Evolutionary conservation across 805 yeast genomes (phyloP).

Genomic region (Nakazawaea peltata): DNA sequence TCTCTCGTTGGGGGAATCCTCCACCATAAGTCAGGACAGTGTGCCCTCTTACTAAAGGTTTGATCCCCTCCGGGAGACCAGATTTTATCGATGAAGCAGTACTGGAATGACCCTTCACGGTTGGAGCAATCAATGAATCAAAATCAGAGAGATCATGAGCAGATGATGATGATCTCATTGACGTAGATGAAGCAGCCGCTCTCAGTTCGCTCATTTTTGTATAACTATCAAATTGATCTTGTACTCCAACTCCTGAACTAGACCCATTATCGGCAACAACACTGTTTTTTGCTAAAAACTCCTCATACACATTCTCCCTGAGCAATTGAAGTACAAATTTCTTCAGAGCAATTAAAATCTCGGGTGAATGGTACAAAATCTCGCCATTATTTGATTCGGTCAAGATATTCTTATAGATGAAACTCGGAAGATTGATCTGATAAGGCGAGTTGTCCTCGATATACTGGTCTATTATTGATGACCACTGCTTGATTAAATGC

Average conservation of each 20-base stretch:
- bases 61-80: background rate
- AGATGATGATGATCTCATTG: too few species aligned
- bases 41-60: background rate
- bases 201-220: too few species aligned
- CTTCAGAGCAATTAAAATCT: slow-evolving; percentile 21
- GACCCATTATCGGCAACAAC: too few species aligned
- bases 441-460: slow-evolving; percentile 33
- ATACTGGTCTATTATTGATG: slow-evolving; percentile 28
- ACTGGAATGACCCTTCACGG: too few species aligned
- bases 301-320: slow-evolving; percentile 24
- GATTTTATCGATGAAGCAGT: too few species aligned
- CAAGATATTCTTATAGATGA: slow-evolving; percentile 23
- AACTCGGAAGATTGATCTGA: slow-evolving; percentile 41
- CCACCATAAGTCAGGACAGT: background rate
- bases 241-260: too few species aligned
- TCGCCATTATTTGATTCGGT: slow-evolving; percentile 16
- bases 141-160: too few species aligned
- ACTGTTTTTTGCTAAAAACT: slow-evolving; percentile 16
- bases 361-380: slow-evolving; percentile 25
- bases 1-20: background rate
- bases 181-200: too few species aligned
- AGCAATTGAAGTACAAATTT: slow-evolving; percentile 22
- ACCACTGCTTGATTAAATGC: slow-evolving; percentile 7
- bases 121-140: too few species aligned
- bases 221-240: too few species aligned